A percentile compares a stretch with the other conserved stretches of the same genome.
Conservation (phyloP, 176 grass and related monocot species). For the Juncus inflexus region DNA sequence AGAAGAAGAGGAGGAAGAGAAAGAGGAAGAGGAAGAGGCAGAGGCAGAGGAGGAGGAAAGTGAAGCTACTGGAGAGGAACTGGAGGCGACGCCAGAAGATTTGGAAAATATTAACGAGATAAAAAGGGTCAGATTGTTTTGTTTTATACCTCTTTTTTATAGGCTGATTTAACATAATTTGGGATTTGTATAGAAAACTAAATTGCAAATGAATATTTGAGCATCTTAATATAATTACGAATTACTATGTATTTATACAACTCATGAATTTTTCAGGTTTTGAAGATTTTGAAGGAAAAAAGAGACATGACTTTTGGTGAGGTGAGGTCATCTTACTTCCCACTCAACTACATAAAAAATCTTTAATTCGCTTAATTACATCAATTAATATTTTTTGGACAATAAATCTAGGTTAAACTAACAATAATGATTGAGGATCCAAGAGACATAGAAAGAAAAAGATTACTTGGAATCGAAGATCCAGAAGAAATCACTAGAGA, state of each 20-base stretch:
- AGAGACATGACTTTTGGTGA: constrained; percentile 93
- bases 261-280: constrained; percentile 30
- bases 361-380: neutral
- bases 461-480: constrained; percentile 84
- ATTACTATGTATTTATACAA: too few species aligned
- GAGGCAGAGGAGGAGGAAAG: constrained; percentile 22
- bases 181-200: constrained; percentile 15
- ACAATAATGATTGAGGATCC: constrained; percentile 98
- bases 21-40: constrained; percentile 12
- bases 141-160: neutral
- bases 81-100: constrained; percentile 56
- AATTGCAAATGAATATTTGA: constrained; percentile 7
- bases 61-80: constrained; percentile 32
- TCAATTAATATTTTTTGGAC: neutral
- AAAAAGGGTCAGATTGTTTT: constrained; percentile 42
- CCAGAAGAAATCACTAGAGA: constrained; percentile 77
- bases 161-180: neutral
- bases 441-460: constrained; percentile 85
- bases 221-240: neutral
- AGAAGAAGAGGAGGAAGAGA: constrained; percentile 19
- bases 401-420: constrained; percentile 63
- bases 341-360: constrained; percentile 8
- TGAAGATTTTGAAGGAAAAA: constrained; percentile 79
- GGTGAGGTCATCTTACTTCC: constrained; percentile 29
- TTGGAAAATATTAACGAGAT: constrained; percentile 52